Evolutionary conservation across 1,284 basidiomycete species (phyloP).

Genomic region (Leccinum griseonigrum): DNA sequence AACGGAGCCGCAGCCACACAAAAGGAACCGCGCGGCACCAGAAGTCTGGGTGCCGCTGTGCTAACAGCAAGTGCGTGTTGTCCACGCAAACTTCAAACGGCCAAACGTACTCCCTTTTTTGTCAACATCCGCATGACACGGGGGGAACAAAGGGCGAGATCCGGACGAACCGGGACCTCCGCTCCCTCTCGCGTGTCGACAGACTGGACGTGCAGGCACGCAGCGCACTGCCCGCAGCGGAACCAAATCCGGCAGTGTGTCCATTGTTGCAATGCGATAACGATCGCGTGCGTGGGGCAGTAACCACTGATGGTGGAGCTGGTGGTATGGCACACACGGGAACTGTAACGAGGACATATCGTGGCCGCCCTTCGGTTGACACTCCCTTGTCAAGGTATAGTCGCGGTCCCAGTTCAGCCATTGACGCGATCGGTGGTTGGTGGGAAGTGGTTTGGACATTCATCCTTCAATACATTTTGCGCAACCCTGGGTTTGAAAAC

Average conservation of each 20-base stretch:
- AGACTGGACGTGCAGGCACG: neutral
- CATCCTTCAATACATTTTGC: constrained; percentile 11
- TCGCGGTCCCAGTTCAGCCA: neutral
- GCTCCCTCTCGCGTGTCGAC: neutral
- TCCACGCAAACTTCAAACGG: constrained; percentile 24
- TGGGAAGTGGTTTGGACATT: neutral
- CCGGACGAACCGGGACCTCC: constrained; percentile 16
- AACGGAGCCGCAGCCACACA: constrained; percentile 19
- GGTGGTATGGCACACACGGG: constrained; percentile 6
- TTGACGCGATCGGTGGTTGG: constrained; percentile 13
- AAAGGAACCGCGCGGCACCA: constrained; percentile 10
- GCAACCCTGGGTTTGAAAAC: constrained; percentile 13
- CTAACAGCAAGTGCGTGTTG: constrained; percentile 17
- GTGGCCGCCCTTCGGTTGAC: neutral
- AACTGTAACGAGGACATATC: constrained; percentile 15
- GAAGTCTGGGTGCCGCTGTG: constrained; percentile 1
- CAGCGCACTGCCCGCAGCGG: constrained; percentile 14
- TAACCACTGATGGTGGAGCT: constrained; percentile 23
- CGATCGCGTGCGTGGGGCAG: constrained; percentile 10
- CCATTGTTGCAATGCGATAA: constrained; percentile 23
- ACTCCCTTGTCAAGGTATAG: neutral
- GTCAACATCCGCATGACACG: neutral
- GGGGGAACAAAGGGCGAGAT: constrained; percentile 17
- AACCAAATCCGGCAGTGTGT: constrained; percentile 22
- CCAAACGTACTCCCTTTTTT: neutral